A percentile compares a stretch with the other conserved stretches of the same genome.
Conservation (phyloP, 2,329 filamentous ascomycete species). For the Biscogniauxia mediterranea region DNA sequence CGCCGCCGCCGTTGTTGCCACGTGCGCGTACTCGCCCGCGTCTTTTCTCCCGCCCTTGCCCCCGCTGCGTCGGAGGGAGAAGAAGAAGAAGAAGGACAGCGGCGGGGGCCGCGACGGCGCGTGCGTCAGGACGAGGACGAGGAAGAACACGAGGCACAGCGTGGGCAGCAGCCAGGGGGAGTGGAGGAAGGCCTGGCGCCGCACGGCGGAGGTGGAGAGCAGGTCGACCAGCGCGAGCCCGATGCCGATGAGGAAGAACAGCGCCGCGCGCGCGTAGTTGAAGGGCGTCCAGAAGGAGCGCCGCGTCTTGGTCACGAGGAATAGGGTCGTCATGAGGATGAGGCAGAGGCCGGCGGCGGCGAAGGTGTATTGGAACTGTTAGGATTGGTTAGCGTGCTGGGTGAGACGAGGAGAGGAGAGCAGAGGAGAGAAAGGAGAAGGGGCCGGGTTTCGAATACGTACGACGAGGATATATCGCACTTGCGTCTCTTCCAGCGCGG, state of each 20-base stretch:
- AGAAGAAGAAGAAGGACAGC: conserved; percentile 12
- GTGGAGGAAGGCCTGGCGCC: conserved; percentile 3
- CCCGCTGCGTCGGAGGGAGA: no score
- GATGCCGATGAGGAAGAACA: conserved; percentile 23
- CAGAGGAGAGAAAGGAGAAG: no score
- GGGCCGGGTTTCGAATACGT: no score
- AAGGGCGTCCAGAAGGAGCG: conserved; percentile 23
- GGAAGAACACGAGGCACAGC: conserved; percentile 25
- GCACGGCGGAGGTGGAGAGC: conserved; percentile 11
- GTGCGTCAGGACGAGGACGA: conserved; percentile 24
- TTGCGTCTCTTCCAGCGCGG: not conserved
- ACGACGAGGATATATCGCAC: conserved; percentile 8
- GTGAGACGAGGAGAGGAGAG: no score
- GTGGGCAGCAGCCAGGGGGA: conserved; percentile 29
- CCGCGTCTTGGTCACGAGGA: conserved; percentile 14
- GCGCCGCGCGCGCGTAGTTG: conserved; percentile 17
- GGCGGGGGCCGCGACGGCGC: conserved; percentile 20
- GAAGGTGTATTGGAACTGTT: conserved; percentile 22
- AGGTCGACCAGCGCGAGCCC: conserved; percentile 23
- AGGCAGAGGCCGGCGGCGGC: conserved; percentile 21
- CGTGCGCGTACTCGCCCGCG: not conserved
- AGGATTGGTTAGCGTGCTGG: no score
- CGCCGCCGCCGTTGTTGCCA: no score
- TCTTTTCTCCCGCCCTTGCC: not conserved
- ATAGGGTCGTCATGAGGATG: conserved; percentile 25